Evolutionary conservation across 1,284 basidiomycete species (phyloP), one percentile per base, ranked within the genome.

Genomic region (Trichosporon ovoides): DNA sequence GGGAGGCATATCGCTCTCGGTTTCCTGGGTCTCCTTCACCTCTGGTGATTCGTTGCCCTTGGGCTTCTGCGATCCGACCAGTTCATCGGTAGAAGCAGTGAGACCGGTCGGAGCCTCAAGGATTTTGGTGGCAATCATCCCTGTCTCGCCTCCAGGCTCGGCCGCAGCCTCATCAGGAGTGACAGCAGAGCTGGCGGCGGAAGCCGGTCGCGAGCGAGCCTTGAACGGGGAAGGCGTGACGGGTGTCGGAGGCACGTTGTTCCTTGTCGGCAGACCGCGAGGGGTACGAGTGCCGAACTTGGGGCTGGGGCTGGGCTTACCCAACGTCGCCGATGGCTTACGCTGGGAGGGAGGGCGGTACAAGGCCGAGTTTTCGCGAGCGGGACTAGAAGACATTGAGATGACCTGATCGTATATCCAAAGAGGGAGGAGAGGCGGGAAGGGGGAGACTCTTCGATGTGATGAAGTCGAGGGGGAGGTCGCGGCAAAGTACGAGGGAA

Each of bases 201-300:
- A 48, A 19, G 43, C 22, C 3, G 43, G 43, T n/a, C 43, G 43
- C 22, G 43, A 48, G 6, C 43, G 43, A 18, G 43, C 43, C 43
- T 48, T 48, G 43, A 48, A 48, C 7, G 43, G 43, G 14, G 43
- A 48, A 7, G 43, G 43, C 24, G 43, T 48, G 16, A 48, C 43
- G 5, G 43, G 43, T 9, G 43, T 48, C 3, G 43, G 43, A 31
- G 43, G 43, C 24, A 24, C 43, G 24, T 48, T 48, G n/a, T 13
- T 24, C 43, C 43, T 48, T 24, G 43, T n/a, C 13, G 43, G 22
- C 14, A 22, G 43, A 9, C 22, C 43, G 10, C 43, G 43, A n/a
- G 43, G 43, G n/a, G 43, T 48, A 22, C 43, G 43, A 10, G 24
- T 31, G 43, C 28, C 43, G 13, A 24, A 18, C 43, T 48, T 48